Evolutionary conservation across 2,329 filamentous ascomycete genomes (phyloP), one percentile per base, ranked within the genome.

Genomic region (Aspergillus pseudoterreus): DNA sequence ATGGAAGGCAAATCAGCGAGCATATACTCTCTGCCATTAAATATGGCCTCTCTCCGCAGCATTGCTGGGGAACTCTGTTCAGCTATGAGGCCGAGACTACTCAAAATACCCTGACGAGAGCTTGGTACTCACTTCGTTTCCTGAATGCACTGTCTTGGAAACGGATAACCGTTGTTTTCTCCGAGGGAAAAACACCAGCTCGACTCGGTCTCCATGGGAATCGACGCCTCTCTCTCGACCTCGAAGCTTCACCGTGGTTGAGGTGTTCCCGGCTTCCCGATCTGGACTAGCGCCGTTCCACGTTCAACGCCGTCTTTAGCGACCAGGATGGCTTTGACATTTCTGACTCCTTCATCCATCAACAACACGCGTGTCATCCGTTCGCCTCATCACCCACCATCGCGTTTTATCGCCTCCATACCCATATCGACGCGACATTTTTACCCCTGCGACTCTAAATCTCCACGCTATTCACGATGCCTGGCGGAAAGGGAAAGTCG

Each of bases 401-500:
- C 55, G 48, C 56, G 43, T 51, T 44, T 45, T 51, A 63, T 62
- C 57, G 47, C 54, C 50, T 59, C 53, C 50, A 49, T 60, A 24
- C 45, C 45, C 47, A 42, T 32, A 53, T 59, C 50, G 49, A 65
- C 65, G 65, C 65, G 64, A 64, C 55, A 56, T 57, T 58, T 50
- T 36, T 35, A 53, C 54, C 49, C 52, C 56, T 58, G 62, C 63
- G 63, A 66, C 62, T 54, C 48, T 52, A 60, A 59, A 53, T 55
- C 50, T 54, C 51, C 47, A 57, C 54, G 42, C 42, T 58, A 60
- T 57, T 63, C 65, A 72, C 70, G 66, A 87, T 87, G 84, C 79
- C 91, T 70, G 92, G 92, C 71, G 91, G 91, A 78, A 96, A 96
- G 82, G 92, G 92, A 82, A 95, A 91, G 81, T 90, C 86, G 59